Conservation (phyloP, 2,329 filamentous ascomycete species). For the Aspergillus pseudoviridinutans region DNA sequence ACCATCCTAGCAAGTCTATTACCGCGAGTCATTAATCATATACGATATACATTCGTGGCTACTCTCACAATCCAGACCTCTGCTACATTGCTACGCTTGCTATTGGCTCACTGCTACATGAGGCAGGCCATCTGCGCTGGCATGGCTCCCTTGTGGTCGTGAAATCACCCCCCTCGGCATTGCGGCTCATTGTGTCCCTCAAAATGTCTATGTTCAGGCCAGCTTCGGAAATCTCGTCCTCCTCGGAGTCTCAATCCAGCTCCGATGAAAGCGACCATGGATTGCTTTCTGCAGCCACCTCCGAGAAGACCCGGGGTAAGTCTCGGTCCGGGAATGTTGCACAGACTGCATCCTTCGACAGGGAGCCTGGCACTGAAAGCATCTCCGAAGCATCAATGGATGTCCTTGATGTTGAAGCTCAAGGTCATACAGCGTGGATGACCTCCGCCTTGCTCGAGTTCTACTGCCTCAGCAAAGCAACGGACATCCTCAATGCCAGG, state of each 20-base stretch:
- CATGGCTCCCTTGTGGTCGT: background rate
- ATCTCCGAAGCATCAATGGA: constrained; percentile 14
- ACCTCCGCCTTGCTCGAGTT: constrained; percentile 44
- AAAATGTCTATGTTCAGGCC: constrained; percentile 41
- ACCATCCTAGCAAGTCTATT: background rate
- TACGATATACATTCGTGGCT: background rate
- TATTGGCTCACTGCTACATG: background rate
- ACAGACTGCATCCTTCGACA: background rate
- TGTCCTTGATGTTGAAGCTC: constrained; percentile 28
- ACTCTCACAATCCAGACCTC: background rate
- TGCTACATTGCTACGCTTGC: background rate
- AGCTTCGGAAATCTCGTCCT: constrained; percentile 32
- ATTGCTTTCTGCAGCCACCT: constrained; percentile 3
- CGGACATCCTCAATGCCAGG: constrained; percentile 42
- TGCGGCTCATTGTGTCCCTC: background rate
- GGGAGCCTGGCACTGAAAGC: constrained; percentile 1
- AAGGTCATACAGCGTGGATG: constrained; percentile 40
- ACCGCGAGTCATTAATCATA: background rate
- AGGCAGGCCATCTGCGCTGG: constrained; percentile 1
- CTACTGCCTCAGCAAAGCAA: constrained; percentile 42
- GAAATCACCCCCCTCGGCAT: background rate
- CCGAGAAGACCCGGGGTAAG: background rate
- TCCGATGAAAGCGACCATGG: constrained; percentile 22
- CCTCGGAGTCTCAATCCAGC: constrained; percentile 32
- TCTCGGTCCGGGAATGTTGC: constrained; percentile 5